Evolutionary conservation across 2,329 filamentous ascomycete genomes (phyloP).

Genomic region (Tympanopsis confertula): DNA sequence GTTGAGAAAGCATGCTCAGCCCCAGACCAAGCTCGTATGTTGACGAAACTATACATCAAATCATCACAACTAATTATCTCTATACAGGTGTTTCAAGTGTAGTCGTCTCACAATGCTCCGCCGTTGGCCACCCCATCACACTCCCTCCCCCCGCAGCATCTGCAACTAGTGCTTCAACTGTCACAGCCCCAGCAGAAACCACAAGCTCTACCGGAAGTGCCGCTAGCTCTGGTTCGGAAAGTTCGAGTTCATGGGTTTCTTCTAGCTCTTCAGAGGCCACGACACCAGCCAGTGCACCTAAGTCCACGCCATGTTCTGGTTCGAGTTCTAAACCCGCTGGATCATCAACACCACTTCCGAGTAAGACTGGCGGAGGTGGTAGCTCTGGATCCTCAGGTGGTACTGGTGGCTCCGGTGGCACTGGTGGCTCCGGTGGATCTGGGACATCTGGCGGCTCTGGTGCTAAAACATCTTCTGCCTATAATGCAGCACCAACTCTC

Average conservation of each 20-base stretch:
- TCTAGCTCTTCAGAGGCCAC: not conserved
- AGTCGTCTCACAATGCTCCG: constrained; percentile 19
- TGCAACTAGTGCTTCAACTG: not conserved
- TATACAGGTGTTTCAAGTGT: constrained; percentile 19
- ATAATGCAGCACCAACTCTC: not conserved
- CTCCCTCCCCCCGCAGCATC: constrained; percentile 11
- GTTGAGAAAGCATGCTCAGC: constrained; percentile 26
- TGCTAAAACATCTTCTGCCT: not conserved
- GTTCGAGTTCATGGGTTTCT: not conserved
- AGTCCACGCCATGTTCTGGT: no score
- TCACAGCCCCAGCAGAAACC: not conserved
- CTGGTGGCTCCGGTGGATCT: not conserved
- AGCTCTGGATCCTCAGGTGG: not conserved
- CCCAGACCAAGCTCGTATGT: constrained; percentile 22
- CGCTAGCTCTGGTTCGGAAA: not conserved
- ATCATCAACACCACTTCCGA: no score
- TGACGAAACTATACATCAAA: constrained; percentile 1
- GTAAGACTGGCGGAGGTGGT: no score
- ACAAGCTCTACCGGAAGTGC: not conserved
- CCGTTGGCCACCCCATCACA: constrained; percentile 20
- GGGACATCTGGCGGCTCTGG: not conserved
- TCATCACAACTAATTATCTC: not conserved
- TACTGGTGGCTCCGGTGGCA: not conserved
- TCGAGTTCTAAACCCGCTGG: no score
- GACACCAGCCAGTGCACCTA: no score